These are phyloP conservation scores for Solanum corneliomulleri DNA, from an alignment of 257 asterid genomes.

Conservation along the genomic window DNA sequence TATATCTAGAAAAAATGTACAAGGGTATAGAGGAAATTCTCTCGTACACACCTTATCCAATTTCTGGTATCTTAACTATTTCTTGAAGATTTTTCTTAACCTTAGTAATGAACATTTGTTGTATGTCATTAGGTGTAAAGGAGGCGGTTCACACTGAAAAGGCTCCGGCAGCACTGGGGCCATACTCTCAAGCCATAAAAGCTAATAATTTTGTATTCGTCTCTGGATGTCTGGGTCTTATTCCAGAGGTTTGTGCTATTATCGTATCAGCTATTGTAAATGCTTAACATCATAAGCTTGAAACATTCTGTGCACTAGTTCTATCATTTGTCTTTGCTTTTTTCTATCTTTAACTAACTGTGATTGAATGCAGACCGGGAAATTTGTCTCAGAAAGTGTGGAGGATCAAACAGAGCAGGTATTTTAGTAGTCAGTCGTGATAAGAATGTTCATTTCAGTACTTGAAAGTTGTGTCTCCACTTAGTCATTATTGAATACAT, in stretches of 20 bases:
- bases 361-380: conserved; percentile 64
- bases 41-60: neutral
- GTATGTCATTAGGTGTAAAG: conserved; percentile 18
- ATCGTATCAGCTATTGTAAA: neutral
- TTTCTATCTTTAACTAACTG: neutral
- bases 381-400: conserved; percentile 72
- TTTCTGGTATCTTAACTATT: neutral
- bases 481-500: neutral
- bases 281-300: neutral
- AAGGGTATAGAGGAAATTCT: neutral
- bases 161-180: conserved; percentile 96
- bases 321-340: neutral
- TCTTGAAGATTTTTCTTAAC: neutral
- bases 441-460: neutral
- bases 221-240: conserved; percentile 55
- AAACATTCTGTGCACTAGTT: neutral
- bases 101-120: neutral
- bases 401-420: conserved; percentile 99
- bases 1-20: neutral
- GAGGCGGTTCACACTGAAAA: conserved; percentile 80
- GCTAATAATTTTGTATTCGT: conserved; percentile 68
- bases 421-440: neutral
- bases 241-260: conserved; percentile 65
- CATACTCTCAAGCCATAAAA: conserved; percentile 90
- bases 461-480: neutral